Base-by-base conservation (phyloP, 139 green algal species). In the Nannochloris sp. region DNA sequence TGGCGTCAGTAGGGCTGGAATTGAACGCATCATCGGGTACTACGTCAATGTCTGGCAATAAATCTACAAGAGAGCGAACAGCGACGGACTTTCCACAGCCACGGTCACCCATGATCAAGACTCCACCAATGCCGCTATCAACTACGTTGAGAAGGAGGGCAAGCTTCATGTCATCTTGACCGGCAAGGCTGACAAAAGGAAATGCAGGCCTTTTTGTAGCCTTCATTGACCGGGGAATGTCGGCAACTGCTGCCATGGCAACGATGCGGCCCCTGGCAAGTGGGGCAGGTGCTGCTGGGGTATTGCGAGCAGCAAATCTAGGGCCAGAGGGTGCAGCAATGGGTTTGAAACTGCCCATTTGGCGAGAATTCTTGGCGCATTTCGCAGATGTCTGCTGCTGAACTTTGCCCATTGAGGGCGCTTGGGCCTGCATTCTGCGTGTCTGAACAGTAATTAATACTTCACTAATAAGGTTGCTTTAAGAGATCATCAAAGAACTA, bases 81-180 rank as follows among this genome's bases (percentile, higher is more conserved):
- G 78, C 74, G 24, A 87, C 65, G 4, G 78, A 87, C 76, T 97
- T 97, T 68, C 82, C 90, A 7, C 87, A 95, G 57, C 88, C 89
- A 33, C 90, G 78, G 65, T 97, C 90, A 45, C 90, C 90, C 90
- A 97, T 96, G 69, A 97, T 92, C 58, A 97, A 86, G 6, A 95
- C 89, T 31, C 89, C 90, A 33, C 89, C 90, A 54, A 96, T 93
- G 42, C 76, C 79, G 2, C 85, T 72, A 70, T 97, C 90, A 38
- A 96, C 78, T 3, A 97, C 85, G 70, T 95, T 95, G 12, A 97
- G 74, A 44, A 95, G 80, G 34, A 97, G 76, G 1, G 88, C 90
- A 4, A 95, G 72, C 77, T 95, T 95, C 85, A 97, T 90, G 60
- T 97, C 89, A 29, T 94, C 85, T 78, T 97, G 90, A 0, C 85